Base-by-base conservation (phyloP, 805 yeast species). In the Blastobotrys robertii region DNA sequence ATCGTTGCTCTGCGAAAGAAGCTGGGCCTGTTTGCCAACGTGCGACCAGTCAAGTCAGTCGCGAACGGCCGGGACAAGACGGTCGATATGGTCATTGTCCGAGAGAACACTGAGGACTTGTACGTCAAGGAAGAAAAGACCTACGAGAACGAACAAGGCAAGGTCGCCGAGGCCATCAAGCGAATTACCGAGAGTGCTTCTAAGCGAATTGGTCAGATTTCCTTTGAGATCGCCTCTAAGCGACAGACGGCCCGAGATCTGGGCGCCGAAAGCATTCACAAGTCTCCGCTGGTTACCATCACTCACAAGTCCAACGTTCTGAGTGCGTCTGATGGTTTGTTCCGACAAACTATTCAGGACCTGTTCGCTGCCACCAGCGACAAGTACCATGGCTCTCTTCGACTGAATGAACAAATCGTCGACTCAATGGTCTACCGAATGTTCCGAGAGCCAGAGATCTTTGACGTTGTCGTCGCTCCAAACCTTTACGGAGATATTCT, bases 401-500 rank as follows among this genome's bases (percentile, higher is more conserved):
- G 69, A 37, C 74, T 85, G 65, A 84, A 84, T 63, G 97, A 92
- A 70, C 98, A 92, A 71, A 90, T 92, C 63, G 97, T 92, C 37
- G 98, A 92, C 70, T 88, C 97, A 10, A 92, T 92, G 98, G 98
- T 92, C 45, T 92, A 92, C 78, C 77, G 95, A 66, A 78, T 92
- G 92, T 92, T 92, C 79, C 81, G 97, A 67, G 97, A 92, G 67
- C 98, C 98, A 42, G 87, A 86, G 60, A 81, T 84, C 64, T 92
- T 92, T 59, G 98, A 92, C 62, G 98, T 92, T 50, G 92, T 92
- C 32, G 98, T 92, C 43, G 98, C 97, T 49, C 98, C 98, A 56
- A 92, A 92, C 74, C 74, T 92, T 64, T 92, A 92, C 66, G 98
- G 98, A 64, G 98, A 92, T 66, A 87, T 92, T 53, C 72, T 92